Percentiles rank a stretch among this genome's conserved stretches.
phyloP scores from a whole-genome alignment of 257 asterid species.

The Primulina eburnea region DNA sequence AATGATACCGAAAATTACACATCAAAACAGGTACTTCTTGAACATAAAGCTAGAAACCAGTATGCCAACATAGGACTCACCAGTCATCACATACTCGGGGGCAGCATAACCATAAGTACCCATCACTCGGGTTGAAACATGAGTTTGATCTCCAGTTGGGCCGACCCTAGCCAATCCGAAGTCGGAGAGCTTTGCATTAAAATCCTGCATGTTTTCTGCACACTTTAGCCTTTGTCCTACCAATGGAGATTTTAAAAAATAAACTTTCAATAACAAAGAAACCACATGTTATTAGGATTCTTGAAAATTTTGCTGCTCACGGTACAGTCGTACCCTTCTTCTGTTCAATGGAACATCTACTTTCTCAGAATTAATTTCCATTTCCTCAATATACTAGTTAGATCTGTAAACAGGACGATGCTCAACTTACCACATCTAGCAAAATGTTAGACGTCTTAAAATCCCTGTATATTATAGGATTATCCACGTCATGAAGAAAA shows the following conservation, averaged over 20 bases:
- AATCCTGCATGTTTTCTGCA: slow-evolving; percentile 49
- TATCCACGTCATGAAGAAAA: slow-evolving; percentile 88
- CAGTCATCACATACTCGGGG: slow-evolving; percentile 98
- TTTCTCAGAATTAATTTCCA: not conserved
- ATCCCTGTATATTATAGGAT: slow-evolving; percentile 88
- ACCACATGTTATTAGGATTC: slow-evolving; percentile 1
- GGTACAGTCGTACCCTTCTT: not conserved
- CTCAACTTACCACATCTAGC: slow-evolving; percentile 71
- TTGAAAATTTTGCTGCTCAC: not conserved
- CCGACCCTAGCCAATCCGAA: slow-evolving; percentile 95
- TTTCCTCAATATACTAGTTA: not conserved
- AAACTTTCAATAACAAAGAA: slow-evolving; percentile 7
- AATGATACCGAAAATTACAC: not conserved
- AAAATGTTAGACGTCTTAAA: slow-evolving; percentile 86
- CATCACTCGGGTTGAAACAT: slow-evolving; percentile 95
- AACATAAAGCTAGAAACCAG: slow-evolving; percentile 3
- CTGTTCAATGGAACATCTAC: slow-evolving; percentile 13
- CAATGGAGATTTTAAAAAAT: not conserved
- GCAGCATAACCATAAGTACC: slow-evolving; percentile 99
- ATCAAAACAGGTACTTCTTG: not conserved
- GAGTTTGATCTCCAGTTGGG: slow-evolving; percentile 97
- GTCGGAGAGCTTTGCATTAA: slow-evolving; percentile 92
- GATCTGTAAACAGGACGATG: slow-evolving; percentile 2
- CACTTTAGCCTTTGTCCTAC: slow-evolving; percentile 12
- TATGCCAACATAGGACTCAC: slow-evolving; percentile 42